Evolutionary conservation across 2,329 filamentous ascomycete genomes (phyloP), one percentile per base, ranked within the genome.

Genomic region (Penicillium sp.): DNA sequence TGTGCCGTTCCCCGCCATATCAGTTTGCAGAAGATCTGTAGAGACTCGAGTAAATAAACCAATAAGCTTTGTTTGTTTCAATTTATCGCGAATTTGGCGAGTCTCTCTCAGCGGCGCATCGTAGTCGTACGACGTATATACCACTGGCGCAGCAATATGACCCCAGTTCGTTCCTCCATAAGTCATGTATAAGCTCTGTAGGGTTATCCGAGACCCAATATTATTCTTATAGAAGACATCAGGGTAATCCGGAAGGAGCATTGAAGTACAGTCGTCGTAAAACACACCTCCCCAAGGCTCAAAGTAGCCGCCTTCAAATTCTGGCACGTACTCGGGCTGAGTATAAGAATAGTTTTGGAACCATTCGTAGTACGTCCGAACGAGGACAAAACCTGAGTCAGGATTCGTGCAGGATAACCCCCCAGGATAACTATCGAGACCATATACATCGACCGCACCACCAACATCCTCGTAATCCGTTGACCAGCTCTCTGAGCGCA

Each of bases 81-180:
- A 76, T 68, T 93, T 89, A 42, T 84, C 86, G 68, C 91, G 93
- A 68, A 93, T 93, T 66, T 91, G 87, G 1, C 88, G 81, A 24
- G 79, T 74, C 65, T 94, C 90, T 1, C 81, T 79, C 53, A 93
- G 89, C 5, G 79, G 75, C 2, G 84, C 78, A 4, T 81, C 80
- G 62, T 85, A 86, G 63, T 86, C 83, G 63, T 86, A 85, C 3
- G 77, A 80, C 0, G 81, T 84, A 59, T 86, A 86, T 2, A 80
- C 84, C 8, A 84, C 86, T 6, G 85, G 80, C 60, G 90, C 83
- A 0, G 88, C 87, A 5, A 90, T 71, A 60, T 91, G 91, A 0
- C 89, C 89, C 89, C 89, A 93, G 67, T 93, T 94, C 0, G 89
- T 92, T 4, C 89, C 90, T 16, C 90, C 90, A 62, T 81, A 89